Conservation (phyloP, 495 filamentous ascomycete genomes). For the Tetracladium setigerum region DNA sequence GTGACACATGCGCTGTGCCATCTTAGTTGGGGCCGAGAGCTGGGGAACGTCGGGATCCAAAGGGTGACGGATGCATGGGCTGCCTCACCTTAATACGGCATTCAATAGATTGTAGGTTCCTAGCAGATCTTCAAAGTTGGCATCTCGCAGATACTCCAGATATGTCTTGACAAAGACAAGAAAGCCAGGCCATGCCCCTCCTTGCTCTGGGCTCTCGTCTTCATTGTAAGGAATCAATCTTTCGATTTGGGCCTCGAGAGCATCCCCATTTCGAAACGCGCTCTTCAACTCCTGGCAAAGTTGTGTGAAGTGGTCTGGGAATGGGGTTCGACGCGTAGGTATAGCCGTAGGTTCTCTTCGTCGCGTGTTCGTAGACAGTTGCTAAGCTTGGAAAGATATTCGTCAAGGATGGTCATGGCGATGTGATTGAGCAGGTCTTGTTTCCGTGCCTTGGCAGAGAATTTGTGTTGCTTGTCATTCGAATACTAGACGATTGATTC, state of each 20-base stretch:
- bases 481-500: background rate
- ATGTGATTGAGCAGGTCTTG: background rate
- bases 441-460: background rate
- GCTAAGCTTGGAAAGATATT: conserved; percentile 48
- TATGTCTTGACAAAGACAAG: conserved; percentile 71
- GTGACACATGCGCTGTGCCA: conserved; percentile 61
- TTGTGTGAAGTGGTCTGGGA: conserved; percentile 55
- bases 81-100: conserved; percentile 58
- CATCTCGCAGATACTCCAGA: conserved; percentile 69
- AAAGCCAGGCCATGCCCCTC: conserved; percentile 67
- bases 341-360: conserved; percentile 46
- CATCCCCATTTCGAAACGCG: conserved; percentile 39
- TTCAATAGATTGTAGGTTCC: conserved; percentile 68
- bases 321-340: conserved; percentile 58
- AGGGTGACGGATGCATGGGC: background rate
- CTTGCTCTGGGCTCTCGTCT: conserved; percentile 45
- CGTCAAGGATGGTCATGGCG: conserved; percentile 32
- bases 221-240: conserved; percentile 48
- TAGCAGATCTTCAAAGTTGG: conserved; percentile 65
- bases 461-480: too few species aligned
- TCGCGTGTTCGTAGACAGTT: conserved; percentile 46
- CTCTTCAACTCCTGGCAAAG: conserved; percentile 59
- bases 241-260: conserved; percentile 45
- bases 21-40: background rate
- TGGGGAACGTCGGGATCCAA: background rate